Evolutionary conservation across 306 rosid genomes (phyloP), one percentile per base, ranked within the genome.

Genomic region (Albizia julibrissin): DNA sequence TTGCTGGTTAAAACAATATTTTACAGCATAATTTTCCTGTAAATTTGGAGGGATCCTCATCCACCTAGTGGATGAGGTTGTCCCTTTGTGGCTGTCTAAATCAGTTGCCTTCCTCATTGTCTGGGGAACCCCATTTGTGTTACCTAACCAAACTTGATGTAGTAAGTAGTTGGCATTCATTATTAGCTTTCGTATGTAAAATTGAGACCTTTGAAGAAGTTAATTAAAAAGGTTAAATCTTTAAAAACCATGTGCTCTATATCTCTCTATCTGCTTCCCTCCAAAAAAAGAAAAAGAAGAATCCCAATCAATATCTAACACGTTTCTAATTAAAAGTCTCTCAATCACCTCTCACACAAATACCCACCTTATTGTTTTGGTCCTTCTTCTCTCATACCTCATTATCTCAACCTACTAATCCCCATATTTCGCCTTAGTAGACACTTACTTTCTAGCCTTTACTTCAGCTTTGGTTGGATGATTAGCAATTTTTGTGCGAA

Each of bases 401-500:
- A 37, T 37, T 37, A 37, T 2, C 40, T 56, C 62, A 8, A 6
- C 21, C 6, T 54, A 54, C 37, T 39, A 67, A 79, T 65, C n/a
- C 87, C 68, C 79, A 12, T 77, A 77, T 71, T 80, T 85, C 65
- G 88, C 89, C 77, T 86, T 46, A 29, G 47, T 34, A 84, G 75
- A 74, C 74, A 79, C 42, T 62, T 31, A 24, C 94, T 88, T 91
- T 93, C 47, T 61, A 0, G 67, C 75, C 74, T 49, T 84, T 77
- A 67, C 87, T 44, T 83, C 78, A 70, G 68, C 74, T 79, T 83
- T 69, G 73, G 84, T 81, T 82, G 79, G 87, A 39, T 76, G 69
- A 71, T 79, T 87, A 61, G 84, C 86, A 77, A 0, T 37, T 85
- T 87, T 72, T 84, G 8, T 71, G 91, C 86, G 81, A 87, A 89